Evolutionary conservation across 2,329 filamentous ascomycete species (phyloP).

Genomic region (Nemania bipapillata): DNA sequence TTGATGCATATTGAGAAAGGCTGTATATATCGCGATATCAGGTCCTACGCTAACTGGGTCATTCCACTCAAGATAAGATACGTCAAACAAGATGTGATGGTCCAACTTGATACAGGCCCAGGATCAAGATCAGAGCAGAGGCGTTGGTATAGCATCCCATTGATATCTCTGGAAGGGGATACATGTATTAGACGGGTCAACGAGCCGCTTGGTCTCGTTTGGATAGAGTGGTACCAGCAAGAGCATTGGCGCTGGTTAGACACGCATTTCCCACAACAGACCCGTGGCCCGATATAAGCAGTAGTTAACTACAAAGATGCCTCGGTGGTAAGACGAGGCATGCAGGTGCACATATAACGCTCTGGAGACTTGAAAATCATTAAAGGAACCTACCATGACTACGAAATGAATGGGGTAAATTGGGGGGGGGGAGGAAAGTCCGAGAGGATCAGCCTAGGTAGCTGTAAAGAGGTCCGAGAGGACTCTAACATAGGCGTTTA

Average conservation of each 20-base stretch:
- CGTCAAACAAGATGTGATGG: background rate
- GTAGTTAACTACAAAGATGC: background rate
- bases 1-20: conserved; percentile 15
- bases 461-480: no score
- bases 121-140: background rate
- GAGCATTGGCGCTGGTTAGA: conserved; percentile 12
- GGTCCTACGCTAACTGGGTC: conserved; percentile 6
- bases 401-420: no score
- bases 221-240: conserved; percentile 12
- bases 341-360: background rate
- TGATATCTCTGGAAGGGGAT: background rate
- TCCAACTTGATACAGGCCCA: conserved; percentile 10
- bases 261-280: background rate
- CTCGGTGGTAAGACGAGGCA: background rate
- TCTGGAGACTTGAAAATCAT: no score
- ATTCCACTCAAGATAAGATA: conserved; percentile 3
- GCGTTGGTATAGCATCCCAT: background rate
- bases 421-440: no score
- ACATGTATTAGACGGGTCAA: conserved; percentile 4
- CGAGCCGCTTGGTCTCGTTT: conserved; percentile 5
- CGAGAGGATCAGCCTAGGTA: background rate
- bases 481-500: no score
- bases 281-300: no score
- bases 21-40: background rate
- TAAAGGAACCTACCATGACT: no score